Percentiles rank a stretch among this genome's conserved stretches.
phyloP scores from a whole-genome alignment of 2,329 filamentous ascomycete genomes.

The Pseudocercospora macadamiae region DNA sequence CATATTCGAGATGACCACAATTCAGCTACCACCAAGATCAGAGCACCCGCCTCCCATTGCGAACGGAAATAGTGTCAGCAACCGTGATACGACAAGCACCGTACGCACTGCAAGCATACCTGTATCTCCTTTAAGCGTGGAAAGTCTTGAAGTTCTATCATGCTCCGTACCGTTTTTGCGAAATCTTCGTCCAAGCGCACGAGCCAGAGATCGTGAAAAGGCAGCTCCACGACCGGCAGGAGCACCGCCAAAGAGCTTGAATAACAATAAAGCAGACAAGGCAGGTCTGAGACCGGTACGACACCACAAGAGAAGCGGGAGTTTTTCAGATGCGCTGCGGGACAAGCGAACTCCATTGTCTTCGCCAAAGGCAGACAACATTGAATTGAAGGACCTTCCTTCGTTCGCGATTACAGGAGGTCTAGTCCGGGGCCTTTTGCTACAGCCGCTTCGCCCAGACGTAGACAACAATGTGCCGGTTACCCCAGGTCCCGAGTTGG shows the following conservation, averaged over 20 bases:
- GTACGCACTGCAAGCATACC: constrained; percentile 41
- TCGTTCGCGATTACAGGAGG: constrained; percentile 75
- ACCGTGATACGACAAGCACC: constrained; percentile 22
- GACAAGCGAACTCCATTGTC: constrained; percentile 63
- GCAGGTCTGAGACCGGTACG: constrained; percentile 41
- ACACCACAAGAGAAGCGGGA: constrained; percentile 80
- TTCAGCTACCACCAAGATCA: constrained; percentile 23
- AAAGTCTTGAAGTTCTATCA: constrained; percentile 61
- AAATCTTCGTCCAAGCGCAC: constrained; percentile 27
- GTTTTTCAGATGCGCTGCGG: constrained; percentile 80
- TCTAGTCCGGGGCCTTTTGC: constrained; percentile 81
- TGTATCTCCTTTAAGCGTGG: constrained; percentile 50
- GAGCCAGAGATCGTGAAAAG: constrained; percentile 19
- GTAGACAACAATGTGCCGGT: constrained; percentile 60
- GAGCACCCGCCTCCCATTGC: constrained; percentile 11
- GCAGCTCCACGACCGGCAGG: constrained; percentile 15
- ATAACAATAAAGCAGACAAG: constrained; percentile 13
- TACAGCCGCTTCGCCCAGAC: constrained; percentile 80
- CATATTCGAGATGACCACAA: constrained; percentile 30
- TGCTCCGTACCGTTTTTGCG: constrained; percentile 58
- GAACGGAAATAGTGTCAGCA: constrained; percentile 15
- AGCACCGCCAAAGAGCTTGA: constrained; percentile 9
- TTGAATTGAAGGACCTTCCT: constrained; percentile 49
- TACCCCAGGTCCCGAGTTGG: constrained; percentile 47
- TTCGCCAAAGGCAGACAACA: constrained; percentile 47